Percentiles rank a stretch among this genome's conserved stretches.
Conservation (phyloP, 73 alveolate species). For the Paramecium tetraurelia region DNA sequence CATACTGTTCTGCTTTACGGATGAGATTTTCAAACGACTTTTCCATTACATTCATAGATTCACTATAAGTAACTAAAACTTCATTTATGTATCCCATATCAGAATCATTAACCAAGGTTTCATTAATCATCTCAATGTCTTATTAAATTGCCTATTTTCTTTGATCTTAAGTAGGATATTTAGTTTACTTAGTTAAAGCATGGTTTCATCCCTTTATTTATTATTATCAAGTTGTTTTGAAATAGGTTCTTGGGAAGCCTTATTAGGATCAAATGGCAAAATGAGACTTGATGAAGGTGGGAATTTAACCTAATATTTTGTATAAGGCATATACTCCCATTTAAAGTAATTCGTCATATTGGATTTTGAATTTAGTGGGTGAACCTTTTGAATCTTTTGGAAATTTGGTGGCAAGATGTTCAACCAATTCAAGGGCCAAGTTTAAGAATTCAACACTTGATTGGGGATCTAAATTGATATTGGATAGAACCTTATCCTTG, state of each 20-base stretch:
- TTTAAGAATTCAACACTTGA: not conserved
- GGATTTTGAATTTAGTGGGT: constrained; percentile 27
- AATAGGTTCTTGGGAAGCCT: not conserved
- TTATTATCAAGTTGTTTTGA: not conserved
- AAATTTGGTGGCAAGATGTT: not conserved
- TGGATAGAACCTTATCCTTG: not conserved
- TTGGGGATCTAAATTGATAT: not conserved
- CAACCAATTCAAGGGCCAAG: not conserved
- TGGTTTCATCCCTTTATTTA: constrained; percentile 13
- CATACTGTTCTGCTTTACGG: not conserved
- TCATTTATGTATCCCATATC: not conserved
- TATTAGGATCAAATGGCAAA: not conserved
- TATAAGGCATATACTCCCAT: not conserved
- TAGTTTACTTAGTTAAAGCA: not conserved
- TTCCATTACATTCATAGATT: not conserved
- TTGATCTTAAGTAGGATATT: not conserved
- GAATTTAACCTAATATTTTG: not conserved
- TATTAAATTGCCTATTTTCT: not conserved
- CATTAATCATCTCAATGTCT: constrained; percentile 17
- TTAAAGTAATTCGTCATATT: constrained; percentile 17
- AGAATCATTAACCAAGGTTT: not conserved
- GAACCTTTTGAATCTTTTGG: constrained; percentile 9
- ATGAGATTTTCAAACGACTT: not conserved
- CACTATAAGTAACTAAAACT: not conserved
- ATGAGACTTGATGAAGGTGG: not conserved